Base-by-base conservation (phyloP, 441 rosid genomes). In the Dalechampia spathulata region DNA sequence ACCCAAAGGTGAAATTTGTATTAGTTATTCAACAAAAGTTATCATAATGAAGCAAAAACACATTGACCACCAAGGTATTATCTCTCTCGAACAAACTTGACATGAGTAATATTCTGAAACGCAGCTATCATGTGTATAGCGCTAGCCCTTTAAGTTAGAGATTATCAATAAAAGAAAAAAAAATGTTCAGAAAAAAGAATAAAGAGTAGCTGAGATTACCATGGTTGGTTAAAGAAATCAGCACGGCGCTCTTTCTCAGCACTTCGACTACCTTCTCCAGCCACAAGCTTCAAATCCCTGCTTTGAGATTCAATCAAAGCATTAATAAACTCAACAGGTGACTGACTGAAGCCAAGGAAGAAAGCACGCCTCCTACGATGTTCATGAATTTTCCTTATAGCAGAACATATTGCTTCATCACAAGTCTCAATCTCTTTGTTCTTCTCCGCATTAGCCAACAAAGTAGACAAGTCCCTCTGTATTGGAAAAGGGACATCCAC, bases 211-310 rank as follows among this genome's bases (percentile, higher is more conserved):
- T 9, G 53, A 70, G 58, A 76, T 75, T 77, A 89, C 97, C 97
- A 92, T 70, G 99, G 96, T 77, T 89, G 99, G 75, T 83, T 83
- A 77, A 81, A 92, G 85, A 89, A 89, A 46, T 85, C 97, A n/a
- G 96, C 66, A 14, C 73, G 85, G 10, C 85, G 90, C 72, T 92
- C 99, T 69, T 71, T 92, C 74, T 92, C 97, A 39, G 81, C 80
- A 70, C 72, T 89, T 62, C 91, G 81, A 67, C 85, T 79, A 36
- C 78, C 85, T 74, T 89, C 97, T 64, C 99, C 97, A 27, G 90
- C 78, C 30, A 77, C 90, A 22, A 85, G 74, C 78, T 86, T 89
- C 71, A 89, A 75, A 78, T 92, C 97, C 71, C 64, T 82, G 82
- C 94, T 75, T 73, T 92, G 99, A 43, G 99, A 92, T 60, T 84